Percentiles rank a stretch among this genome's conserved stretches.
Evolutionary conservation across 139 green algal species (phyloP).

Genomic region (Marvania coccoides): DNA sequence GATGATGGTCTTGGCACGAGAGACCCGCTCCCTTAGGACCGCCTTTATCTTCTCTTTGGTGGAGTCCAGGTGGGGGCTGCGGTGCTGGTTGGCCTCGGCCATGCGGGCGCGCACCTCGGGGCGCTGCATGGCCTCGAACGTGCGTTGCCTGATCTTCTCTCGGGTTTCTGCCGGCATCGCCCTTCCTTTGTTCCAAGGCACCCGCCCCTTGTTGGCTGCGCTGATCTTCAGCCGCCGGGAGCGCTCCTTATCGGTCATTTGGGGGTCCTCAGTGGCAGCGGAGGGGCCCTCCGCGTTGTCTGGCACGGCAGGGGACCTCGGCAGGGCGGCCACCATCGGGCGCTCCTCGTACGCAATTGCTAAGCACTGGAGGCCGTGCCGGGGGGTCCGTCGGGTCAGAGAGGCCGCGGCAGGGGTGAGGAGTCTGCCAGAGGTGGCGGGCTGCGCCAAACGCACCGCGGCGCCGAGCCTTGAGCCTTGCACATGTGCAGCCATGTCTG

Average conservation of each 20-base stretch:
- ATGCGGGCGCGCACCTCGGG: conserved; percentile 21
- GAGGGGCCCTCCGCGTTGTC: too few relatives aligned
- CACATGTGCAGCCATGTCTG: background rate
- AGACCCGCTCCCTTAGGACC: background rate
- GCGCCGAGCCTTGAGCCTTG: background rate
- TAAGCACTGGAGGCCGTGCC: background rate
- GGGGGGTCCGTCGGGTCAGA: background rate
- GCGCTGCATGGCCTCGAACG: conserved; percentile 29
- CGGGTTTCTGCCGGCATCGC: conserved; percentile 18
- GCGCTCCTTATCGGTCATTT: conserved; percentile 24
- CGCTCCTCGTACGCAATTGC: background rate
- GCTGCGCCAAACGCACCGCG: background rate
- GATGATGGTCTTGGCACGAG: background rate
- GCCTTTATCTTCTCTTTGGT: background rate
- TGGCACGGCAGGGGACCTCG: background rate
- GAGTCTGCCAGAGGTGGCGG: background rate
- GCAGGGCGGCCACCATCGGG: background rate
- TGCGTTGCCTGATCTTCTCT: conserved; percentile 27
- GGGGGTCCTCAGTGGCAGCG: background rate
- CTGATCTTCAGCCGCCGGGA: conserved; percentile 39
- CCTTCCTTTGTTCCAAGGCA: conserved; percentile 57
- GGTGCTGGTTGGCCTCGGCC: background rate
- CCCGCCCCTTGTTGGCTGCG: conserved; percentile 41
- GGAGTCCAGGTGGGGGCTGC: background rate
- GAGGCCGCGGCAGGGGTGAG: background rate